Conservation (phyloP, 495 filamentous ascomycete genomes). For the Xylaria cubensis region DNA sequence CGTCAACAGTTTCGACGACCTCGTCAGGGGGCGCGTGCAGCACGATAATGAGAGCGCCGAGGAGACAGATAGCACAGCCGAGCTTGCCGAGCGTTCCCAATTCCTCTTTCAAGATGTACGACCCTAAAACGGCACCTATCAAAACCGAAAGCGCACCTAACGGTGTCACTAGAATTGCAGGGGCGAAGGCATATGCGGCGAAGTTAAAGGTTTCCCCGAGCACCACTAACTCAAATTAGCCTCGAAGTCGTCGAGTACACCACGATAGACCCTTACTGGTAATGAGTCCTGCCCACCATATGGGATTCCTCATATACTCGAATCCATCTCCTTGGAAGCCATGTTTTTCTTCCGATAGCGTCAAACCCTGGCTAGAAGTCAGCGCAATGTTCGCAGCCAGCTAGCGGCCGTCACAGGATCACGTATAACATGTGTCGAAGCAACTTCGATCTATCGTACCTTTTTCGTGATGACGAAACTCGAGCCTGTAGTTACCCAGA, state of each 20-base stretch:
- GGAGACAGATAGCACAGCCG: conserved; percentile 93
- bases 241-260: background rate
- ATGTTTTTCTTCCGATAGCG: conserved; percentile 85
- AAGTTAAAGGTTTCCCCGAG: conserved; percentile 94
- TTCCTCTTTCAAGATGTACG: conserved; percentile 90
- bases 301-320: conserved; percentile 86
- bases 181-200: conserved; percentile 96
- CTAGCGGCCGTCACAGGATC: conserved; percentile 26
- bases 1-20: conserved; percentile 83
- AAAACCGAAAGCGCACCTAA: conserved; percentile 91
- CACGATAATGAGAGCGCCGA: conserved; percentile 96
- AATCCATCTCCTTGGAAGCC: conserved; percentile 98
- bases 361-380: conserved; percentile 70
- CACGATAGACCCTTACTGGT: conserved; percentile 66
- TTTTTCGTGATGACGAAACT: conserved; percentile 96
- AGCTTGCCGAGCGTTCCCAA: conserved; percentile 89
- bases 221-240: conserved; percentile 61
- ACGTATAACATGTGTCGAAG: conserved; percentile 9
- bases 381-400: conserved; percentile 25
- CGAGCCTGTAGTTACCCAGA: conserved; percentile 61
- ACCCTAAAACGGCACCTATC: conserved; percentile 92
- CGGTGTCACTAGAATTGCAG: conserved; percentile 95
- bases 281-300: conserved; percentile 94
- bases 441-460: conserved; percentile 52
- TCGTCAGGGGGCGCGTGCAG: conserved; percentile 95